Base-by-base conservation (phyloP, 352 stramenopile genomes). In the Phytophthora kernoviae region DNA sequence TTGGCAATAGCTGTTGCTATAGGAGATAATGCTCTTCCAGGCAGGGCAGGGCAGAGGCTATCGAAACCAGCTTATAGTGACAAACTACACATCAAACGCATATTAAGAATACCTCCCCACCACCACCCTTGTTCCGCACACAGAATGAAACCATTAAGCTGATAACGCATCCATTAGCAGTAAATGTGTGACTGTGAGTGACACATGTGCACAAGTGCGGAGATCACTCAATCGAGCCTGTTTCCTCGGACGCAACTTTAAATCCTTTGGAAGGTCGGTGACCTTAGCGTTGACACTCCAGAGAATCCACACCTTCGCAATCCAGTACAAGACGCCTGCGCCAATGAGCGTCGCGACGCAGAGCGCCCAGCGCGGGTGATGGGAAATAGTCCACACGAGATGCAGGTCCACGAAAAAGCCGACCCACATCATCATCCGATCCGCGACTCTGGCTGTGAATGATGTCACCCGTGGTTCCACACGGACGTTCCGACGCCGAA, bases 401-500 rank as follows among this genome's bases (percentile, higher is more conserved):
- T 53, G 20, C 40, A 65, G 42, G 36, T 65, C 49, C 4, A 52
- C 33, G 48, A 36, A 53, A 41, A 65, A 65, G 48, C 57, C 57
- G 40, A 58, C 8, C 47, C 57, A 58, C 57, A 65, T 65, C 44
- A 48, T 54, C 18, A 34, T 47, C 4, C 57, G 57, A 24, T 65
- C 57, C 10, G 49, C 57, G 14, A 59, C 3, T 33, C 53, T 46
- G 21, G 48, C 47, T 10, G 32, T 27, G 15, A 41, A 41, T 0
- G 47, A 54, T 4, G 40, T 58, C 17, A 41, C 57, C 57, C 47
- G 57, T 65, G 57, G 27, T 65, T 58, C 47, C 57, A 65, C 11
- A 65, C n/a, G 18, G 57, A 65, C 22, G 57, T 65, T 22, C 47
- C 48, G 20, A 65, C 12, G 20, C 57, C 57, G 2, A 53, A 12